Evolutionary conservation across 1,284 basidiomycete species (phyloP).

Genomic region (Apiotrichum sp.): DNA sequence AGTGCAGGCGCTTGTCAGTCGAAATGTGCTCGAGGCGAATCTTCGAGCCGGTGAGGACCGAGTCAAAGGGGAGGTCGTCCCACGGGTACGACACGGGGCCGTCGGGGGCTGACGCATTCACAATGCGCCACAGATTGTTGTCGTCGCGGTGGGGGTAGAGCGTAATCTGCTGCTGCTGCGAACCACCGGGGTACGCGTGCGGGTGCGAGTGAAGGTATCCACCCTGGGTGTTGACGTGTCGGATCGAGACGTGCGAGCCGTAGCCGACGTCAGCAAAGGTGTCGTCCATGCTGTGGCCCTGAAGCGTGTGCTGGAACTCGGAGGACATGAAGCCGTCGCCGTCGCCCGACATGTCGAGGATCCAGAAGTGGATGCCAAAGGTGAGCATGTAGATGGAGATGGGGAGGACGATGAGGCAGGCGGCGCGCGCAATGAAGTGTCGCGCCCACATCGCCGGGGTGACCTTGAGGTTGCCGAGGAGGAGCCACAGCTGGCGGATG

Average conservation of each 20-base stretch:
- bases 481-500: conserved; percentile 78
- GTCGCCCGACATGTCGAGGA: conserved; percentile 83
- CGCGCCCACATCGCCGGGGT: conserved; percentile 66
- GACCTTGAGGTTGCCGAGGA: conserved; percentile 81
- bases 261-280: conserved; percentile 88
- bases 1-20: conserved; percentile 85
- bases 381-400: conserved; percentile 86
- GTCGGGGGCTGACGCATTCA: conserved; percentile 57
- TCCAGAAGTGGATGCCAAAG: conserved; percentile 90
- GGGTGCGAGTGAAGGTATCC: conserved; percentile 95
- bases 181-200: conserved; percentile 80
- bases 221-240: conserved; percentile 93
- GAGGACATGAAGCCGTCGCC: conserved; percentile 99
- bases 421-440: conserved; percentile 81
- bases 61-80: conserved; percentile 55
- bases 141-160: conserved; percentile 91
- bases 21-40: conserved; percentile 76
- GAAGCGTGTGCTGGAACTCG: conserved; percentile 92
- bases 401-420: conserved; percentile 83
- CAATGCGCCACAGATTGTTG: conserved; percentile 84
- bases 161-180: conserved; percentile 85
- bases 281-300: conserved; percentile 85
- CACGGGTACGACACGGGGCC: conserved; percentile 56
- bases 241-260: conserved; percentile 75
- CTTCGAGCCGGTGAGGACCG: conserved; percentile 62